phyloP scores from a whole-genome alignment of 2,329 filamentous ascomycete species.

The Fusarium solani-melongenae region DNA sequence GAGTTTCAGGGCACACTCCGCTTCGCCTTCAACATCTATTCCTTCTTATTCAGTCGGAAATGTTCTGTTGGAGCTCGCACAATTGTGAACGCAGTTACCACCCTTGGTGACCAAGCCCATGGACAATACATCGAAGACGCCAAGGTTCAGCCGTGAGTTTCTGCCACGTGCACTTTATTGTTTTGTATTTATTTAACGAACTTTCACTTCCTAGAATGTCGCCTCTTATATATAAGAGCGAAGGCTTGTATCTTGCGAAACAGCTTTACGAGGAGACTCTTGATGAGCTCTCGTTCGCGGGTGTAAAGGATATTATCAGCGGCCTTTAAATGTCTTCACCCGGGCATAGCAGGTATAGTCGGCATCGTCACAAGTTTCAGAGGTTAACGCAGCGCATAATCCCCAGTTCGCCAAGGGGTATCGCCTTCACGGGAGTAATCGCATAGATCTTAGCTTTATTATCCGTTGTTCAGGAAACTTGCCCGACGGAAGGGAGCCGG shows the following conservation, averaged over 20 bases:
- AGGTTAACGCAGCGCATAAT: neutral
- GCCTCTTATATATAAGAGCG: neutral
- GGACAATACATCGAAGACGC: neutral
- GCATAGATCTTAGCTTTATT: neutral
- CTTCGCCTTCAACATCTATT: neutral
- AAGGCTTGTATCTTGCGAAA: neutral
- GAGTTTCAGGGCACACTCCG: neutral
- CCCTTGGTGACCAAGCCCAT: neutral
- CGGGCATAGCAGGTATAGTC: neutral
- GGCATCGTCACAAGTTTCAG: too few species aligned
- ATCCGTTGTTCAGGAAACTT: neutral
- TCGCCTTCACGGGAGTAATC: neutral
- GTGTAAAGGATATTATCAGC: neutral
- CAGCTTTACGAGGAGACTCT: neutral
- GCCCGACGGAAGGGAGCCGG: neutral
- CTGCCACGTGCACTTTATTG: too few species aligned
- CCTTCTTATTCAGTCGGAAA: neutral
- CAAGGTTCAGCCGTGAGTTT: neutral
- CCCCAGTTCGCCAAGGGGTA: neutral
- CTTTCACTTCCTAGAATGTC: neutral
- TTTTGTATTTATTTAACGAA: neutral
- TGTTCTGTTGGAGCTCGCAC: neutral
- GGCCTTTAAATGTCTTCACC: neutral
- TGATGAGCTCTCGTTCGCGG: neutral
- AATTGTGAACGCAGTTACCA: neutral